Evolutionary conservation across 2,329 filamentous ascomycete species (phyloP).

Genomic region (Hypoxylon sp.): DNA sequence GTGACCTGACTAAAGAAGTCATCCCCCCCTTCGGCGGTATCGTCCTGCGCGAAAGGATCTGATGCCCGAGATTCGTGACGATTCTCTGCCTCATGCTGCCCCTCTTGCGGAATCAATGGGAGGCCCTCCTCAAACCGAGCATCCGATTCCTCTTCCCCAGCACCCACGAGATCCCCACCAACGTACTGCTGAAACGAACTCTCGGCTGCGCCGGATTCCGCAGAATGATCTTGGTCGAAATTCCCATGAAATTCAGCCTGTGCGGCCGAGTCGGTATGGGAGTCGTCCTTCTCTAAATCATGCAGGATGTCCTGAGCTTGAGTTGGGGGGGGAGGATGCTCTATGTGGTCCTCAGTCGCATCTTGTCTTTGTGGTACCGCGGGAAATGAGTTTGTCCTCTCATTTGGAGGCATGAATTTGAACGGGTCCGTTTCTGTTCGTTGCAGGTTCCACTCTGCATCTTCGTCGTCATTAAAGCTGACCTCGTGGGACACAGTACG

Average conservation of each 20-base stretch:
- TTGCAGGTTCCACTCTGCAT: slow-evolving; percentile 70
- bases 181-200: slow-evolving; percentile 56
- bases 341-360: slow-evolving; percentile 51
- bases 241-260: slow-evolving; percentile 56
- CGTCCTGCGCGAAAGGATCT: slow-evolving; percentile 59
- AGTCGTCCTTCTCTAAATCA: slow-evolving; percentile 66
- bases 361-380: slow-evolving; percentile 63
- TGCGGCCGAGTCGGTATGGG: slow-evolving; percentile 60
- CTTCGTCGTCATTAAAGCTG: slow-evolving; percentile 71
- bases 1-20: slow-evolving; percentile 74
- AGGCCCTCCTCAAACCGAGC: slow-evolving; percentile 79
- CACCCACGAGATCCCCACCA: slow-evolving; percentile 61
- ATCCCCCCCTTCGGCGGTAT: slow-evolving; percentile 65
- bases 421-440: slow-evolving; percentile 71
- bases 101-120: slow-evolving; percentile 68
- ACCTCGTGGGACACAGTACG: slow-evolving; percentile 75
- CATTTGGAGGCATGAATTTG: slow-evolving; percentile 70
- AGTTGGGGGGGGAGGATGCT: slow-evolving; percentile 62
- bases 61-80: slow-evolving; percentile 49
- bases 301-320: slow-evolving; percentile 69
- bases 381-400: slow-evolving; percentile 76
- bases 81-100: slow-evolving; percentile 49
- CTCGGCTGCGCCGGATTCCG: slow-evolving; percentile 43
- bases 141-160: slow-evolving; percentile 63
- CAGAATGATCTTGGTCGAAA: slow-evolving; percentile 53